Evolutionary conservation across 202 grass and related monocot species (phyloP).

Genomic region (Digitaria exilis): DNA sequence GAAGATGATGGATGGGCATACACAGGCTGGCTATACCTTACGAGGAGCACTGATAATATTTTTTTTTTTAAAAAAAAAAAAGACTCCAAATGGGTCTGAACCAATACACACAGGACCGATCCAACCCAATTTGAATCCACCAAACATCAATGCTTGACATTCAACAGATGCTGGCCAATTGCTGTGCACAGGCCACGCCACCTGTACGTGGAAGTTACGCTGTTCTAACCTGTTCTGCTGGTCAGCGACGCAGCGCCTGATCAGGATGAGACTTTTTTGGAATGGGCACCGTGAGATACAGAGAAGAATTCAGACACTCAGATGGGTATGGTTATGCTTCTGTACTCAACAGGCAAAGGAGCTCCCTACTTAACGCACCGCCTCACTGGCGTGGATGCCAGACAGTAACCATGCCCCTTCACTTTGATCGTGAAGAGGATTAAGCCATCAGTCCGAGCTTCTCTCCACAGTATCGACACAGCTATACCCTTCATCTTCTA

Average conservation of each 20-base stretch:
- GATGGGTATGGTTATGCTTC: not conserved
- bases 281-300: not conserved
- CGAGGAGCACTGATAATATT: not conserved
- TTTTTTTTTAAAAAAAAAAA: not conserved
- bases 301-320: not conserved
- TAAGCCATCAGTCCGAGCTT: not conserved
- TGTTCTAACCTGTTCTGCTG: not conserved
- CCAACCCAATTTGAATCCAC: not conserved
- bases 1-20: not conserved
- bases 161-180: not conserved
- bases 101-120: not conserved
- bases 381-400: not conserved
- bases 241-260: slow-evolving; percentile 1
- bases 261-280: not conserved
- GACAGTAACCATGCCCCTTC: not conserved
- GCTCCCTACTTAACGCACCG: not conserved
- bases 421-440: not conserved
- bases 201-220: not conserved
- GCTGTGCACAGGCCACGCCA: not conserved
- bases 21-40: not conserved
- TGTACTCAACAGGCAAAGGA: not conserved
- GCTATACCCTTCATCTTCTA: not conserved
- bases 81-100: not conserved
- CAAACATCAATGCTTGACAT: not conserved
- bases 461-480: not conserved